These are phyloP conservation scores for Alnus rubra DNA, from an alignment of 306 rosid species.

Conservation along the genomic window DNA sequence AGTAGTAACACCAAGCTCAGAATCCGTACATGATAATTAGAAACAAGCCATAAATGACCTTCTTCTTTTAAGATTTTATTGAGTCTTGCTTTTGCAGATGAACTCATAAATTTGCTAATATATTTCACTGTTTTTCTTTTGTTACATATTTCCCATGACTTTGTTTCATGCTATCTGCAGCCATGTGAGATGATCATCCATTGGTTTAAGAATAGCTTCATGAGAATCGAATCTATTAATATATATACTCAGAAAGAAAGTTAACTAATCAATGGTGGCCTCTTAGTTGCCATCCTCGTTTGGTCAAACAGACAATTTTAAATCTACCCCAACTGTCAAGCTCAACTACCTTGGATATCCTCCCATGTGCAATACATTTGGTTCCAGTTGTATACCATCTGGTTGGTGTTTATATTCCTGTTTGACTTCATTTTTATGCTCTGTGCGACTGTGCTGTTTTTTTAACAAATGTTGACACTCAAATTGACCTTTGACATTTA, in stretches of 20 bases:
- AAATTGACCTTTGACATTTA: background rate
- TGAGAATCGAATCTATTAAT: background rate
- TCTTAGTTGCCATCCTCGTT: conserved; percentile 19
- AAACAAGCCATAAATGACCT: too few species aligned
- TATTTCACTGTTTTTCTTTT: background rate
- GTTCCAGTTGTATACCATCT: conserved; percentile 2
- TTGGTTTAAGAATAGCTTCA: background rate
- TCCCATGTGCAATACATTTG: conserved; percentile 51
- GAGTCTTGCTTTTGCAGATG: too few species aligned
- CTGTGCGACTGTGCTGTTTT: background rate
- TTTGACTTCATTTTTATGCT: background rate
- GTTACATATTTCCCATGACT: background rate
- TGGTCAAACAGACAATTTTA: conserved; percentile 51
- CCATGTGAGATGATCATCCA: background rate
- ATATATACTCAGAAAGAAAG: background rate
- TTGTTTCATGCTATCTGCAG: background rate
- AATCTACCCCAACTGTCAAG: conserved; percentile 38
- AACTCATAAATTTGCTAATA: too few species aligned
- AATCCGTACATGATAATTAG: too few species aligned
- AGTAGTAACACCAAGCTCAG: too few species aligned
- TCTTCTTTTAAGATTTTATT: too few species aligned
- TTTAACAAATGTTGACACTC: background rate
- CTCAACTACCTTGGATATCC: conserved; percentile 51
- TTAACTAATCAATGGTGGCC: background rate
- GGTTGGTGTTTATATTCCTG: background rate